Base-by-base conservation (phyloP, 2,329 filamentous ascomycete genomes). In the Pyrenochaeta sp. region DNA sequence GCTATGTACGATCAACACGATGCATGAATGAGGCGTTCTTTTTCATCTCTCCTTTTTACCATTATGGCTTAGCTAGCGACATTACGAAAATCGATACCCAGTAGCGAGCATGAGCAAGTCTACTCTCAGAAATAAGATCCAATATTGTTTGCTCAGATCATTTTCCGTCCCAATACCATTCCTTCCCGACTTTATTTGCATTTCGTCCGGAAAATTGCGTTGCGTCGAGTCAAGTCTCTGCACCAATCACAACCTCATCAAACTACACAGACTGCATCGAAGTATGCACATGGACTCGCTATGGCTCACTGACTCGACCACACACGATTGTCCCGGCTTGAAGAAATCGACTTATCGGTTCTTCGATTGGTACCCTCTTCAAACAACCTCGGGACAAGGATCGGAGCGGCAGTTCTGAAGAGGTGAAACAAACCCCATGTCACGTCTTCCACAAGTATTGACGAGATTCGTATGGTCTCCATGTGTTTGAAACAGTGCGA, bases 11-110 rank as follows among this genome's bases (percentile, higher is more conserved):
- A 69, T 59, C 54, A 66, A 57, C 55, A 59, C 40, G 40, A 66
- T 65, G 66, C 67, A 72, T 72, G 62, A 64, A 66, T 48, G 59
- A 60, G 69, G 66, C 65, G 66, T 69, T 67, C 62, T 47, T 50
- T 37, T 58, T 56, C 47, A 53, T 47, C 47, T 50, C 28, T 45
- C 42, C 40, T 51, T 51, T 55, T 43, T 50, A 51, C 48, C 50
- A 45, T 61, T 50, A 32, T 51, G 50, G 50, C 39, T 53, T 56
- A 62, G 56, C 51, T 54, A 62, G 52, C 43, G 51, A 52, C 28
- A 47, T 51, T 34, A 59, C 54, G 54, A 55, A 59, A 44, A 56
- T 59, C 53, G 50, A 59, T 64, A 61, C 52, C 55, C 54, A 32
- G 32, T 47, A 54, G 54, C 52, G 37, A 49, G 37, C 37, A 49